Percentiles rank a stretch among this genome's conserved stretches.
phyloP scores from a whole-genome alignment of 2,329 filamentous ascomycete species.

The Monosporascus sp. region DNA sequence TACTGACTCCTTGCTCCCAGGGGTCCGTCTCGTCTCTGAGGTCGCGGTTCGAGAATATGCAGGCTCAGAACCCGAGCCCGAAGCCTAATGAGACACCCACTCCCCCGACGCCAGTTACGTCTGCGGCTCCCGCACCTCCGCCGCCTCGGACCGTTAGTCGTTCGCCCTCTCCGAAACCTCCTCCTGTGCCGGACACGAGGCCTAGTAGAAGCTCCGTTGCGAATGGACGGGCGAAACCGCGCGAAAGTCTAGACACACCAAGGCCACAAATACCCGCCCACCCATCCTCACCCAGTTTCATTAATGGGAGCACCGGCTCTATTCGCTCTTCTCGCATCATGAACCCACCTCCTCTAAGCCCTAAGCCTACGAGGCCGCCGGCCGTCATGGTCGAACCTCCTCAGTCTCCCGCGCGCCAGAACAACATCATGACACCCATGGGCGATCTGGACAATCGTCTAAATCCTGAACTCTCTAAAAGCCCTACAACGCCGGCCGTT shows the following conservation, averaged over 20 bases:
- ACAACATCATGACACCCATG: slow-evolving; percentile 26
- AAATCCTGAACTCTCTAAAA: slow-evolving; percentile 40
- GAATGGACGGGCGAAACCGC: slow-evolving; percentile 20
- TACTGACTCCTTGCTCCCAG: slow-evolving; percentile 32
- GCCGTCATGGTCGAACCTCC: slow-evolving; percentile 66
- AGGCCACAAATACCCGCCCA: slow-evolving; percentile 33
- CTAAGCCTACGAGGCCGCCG: slow-evolving; percentile 47
- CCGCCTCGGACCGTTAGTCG: slow-evolving; percentile 27
- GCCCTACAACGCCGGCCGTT: slow-evolving; percentile 33
- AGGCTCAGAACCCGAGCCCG: slow-evolving; percentile 43
- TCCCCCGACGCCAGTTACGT: slow-evolving; percentile 21
- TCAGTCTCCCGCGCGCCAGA: slow-evolving; percentile 57
- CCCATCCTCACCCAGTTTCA: slow-evolving; percentile 26
- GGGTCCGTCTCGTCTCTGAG: slow-evolving; percentile 78
- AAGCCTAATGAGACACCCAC: slow-evolving; percentile 24
- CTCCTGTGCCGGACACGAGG: slow-evolving; percentile 26
- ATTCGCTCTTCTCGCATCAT: slow-evolving; percentile 40
- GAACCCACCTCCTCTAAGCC: slow-evolving; percentile 39
- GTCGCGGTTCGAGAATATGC: slow-evolving; percentile 77
- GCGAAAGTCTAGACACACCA: slow-evolving; percentile 11
- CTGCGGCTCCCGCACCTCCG: slow-evolving; percentile 26
- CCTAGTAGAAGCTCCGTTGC: slow-evolving; percentile 22
- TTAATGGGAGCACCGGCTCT: background rate
- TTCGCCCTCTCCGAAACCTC: slow-evolving; percentile 28
- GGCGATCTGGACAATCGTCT: slow-evolving; percentile 40